These are phyloP conservation scores for Sarocladium kiliense DNA, from an alignment of 2,329 filamentous ascomycete species.

Conservation along the genomic window DNA sequence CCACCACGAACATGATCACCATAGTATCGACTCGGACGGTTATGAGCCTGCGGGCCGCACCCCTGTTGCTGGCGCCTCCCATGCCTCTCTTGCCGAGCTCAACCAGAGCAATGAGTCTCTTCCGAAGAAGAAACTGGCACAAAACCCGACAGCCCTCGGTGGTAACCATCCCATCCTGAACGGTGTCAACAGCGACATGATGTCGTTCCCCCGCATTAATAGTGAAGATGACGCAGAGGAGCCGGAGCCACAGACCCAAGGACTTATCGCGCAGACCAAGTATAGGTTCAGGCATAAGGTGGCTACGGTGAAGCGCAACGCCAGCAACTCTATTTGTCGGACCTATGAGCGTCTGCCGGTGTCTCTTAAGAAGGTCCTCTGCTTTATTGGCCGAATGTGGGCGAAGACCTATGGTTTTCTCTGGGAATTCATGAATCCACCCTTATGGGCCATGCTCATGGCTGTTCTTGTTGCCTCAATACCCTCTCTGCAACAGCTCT, in stretches of 20 bases:
- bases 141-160: slow-evolving; percentile 19
- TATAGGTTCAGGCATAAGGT: slow-evolving; percentile 25
- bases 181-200: slow-evolving; percentile 44
- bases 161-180: slow-evolving; percentile 23
- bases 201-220: slow-evolving; percentile 56
- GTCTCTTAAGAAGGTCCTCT: slow-evolving; percentile 26
- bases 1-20: slow-evolving; percentile 20
- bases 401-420: slow-evolving; percentile 53
- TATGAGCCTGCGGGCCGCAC: slow-evolving; percentile 54
- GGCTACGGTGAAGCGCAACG: slow-evolving; percentile 16
- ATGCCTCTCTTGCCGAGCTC: slow-evolving; percentile 42
- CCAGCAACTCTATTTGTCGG: slow-evolving; percentile 18
- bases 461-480: slow-evolving; percentile 85
- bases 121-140: slow-evolving; percentile 25
- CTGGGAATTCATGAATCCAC: slow-evolving; percentile 91
- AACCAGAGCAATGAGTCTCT: slow-evolving; percentile 38
- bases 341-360: slow-evolving; percentile 28
- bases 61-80: slow-evolving; percentile 45
- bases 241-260: slow-evolving; percentile 25
- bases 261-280: slow-evolving; percentile 32
- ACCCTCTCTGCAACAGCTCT: slow-evolving; percentile 72
- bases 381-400: slow-evolving; percentile 12
- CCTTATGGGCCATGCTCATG: slow-evolving; percentile 84
- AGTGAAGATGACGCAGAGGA: slow-evolving; percentile 33
- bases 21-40: slow-evolving; percentile 36